Conservation (phyloP, 78 protist genomes). For the Emiliania huxleyi region DNA sequence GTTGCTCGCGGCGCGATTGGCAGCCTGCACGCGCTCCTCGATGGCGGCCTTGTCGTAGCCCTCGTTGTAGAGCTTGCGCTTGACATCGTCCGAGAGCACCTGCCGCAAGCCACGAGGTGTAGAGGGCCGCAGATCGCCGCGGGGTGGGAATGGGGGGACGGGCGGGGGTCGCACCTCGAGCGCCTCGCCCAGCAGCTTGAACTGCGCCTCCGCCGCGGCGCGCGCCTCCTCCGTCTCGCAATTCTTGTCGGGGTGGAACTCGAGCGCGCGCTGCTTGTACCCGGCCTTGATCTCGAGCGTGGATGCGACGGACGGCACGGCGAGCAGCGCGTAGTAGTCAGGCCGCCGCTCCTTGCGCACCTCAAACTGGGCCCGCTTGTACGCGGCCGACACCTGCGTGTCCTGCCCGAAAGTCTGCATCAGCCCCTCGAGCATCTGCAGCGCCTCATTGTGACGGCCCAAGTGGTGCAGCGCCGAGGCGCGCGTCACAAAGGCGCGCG, state of each 20-base stretch:
- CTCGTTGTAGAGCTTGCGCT: constrained; percentile 1
- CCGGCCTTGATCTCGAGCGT: not conserved
- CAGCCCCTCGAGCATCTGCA: not conserved
- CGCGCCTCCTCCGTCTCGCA: not conserved
- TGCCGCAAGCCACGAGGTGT: too few species aligned
- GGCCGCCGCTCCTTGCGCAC: constrained; percentile 6
- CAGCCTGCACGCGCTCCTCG: constrained; percentile 7
- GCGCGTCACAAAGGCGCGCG: not conserved
- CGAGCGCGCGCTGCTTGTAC: constrained; percentile 7
- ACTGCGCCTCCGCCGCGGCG: not conserved
- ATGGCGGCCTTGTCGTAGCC: constrained; percentile 8
- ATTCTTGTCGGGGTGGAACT: not conserved
- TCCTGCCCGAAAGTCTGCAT: not conserved
- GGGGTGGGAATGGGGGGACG: too few species aligned
- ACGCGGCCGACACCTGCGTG: not conserved
- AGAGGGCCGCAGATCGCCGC: too few species aligned
- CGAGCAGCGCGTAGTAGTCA: not conserved
- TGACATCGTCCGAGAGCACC: not conserved
- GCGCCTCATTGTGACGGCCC: constrained; percentile 14
- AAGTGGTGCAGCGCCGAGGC: constrained; percentile 2
- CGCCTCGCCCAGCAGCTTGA: constrained; percentile 23
- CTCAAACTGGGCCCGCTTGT: not conserved
- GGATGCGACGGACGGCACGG: not conserved
- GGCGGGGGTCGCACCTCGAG: too few species aligned
- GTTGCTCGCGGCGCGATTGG: not conserved